Base-by-base conservation (phyloP, 371 early-diverging fungal genomes). In the Sanchytrium tribonematis region DNA sequence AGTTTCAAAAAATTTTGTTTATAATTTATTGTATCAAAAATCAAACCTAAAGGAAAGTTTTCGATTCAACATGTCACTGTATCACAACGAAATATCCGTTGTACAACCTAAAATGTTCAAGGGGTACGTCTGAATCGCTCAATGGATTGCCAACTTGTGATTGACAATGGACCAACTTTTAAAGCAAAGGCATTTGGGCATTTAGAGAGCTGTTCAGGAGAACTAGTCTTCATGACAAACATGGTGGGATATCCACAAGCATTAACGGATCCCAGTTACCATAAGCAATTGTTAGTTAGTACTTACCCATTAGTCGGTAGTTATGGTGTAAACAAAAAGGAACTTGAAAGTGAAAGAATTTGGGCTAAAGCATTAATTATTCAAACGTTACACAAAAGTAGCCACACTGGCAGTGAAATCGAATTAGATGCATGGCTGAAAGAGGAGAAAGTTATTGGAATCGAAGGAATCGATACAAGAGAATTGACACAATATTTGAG, bases 401-500 rank as follows among this genome's bases (percentile, higher is more conserved):
- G n/a, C n/a, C n/a, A n/a, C n/a, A n/a, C n/a, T n/a, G n/a, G n/a
- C n/a, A n/a, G n/a, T n/a, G n/a, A n/a, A n/a, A n/a, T n/a, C n/a
- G n/a, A n/a, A n/a, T 82, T 95, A 30, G 79, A 84, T 30, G 80
- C 81, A 27, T 95, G 96, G 96, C 83, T 92, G 73, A 85, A 84
- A 74, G 86, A 89, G 72, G 78, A 86, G 76, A 81, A 84, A 73
- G 80, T 95, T 31, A 94, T 94, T 29, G 96, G 89, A 67, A 81
- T 93, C 69, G 88, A 83, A 69, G 93, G 91, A 66, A 82, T 95
- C 31, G 96, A 95, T 78, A 93, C 96, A 31, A 85, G 96, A 67
- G 90, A 89, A 30, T 77, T 95, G 71, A 91, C 91, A 70, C 89
- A 93, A 79, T 84, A 88, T 73, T 87, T 95, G 71, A 87, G 96